Base-by-base conservation (phyloP, 169 alveolate genomes). In the Plasmodium adleri region DNA sequence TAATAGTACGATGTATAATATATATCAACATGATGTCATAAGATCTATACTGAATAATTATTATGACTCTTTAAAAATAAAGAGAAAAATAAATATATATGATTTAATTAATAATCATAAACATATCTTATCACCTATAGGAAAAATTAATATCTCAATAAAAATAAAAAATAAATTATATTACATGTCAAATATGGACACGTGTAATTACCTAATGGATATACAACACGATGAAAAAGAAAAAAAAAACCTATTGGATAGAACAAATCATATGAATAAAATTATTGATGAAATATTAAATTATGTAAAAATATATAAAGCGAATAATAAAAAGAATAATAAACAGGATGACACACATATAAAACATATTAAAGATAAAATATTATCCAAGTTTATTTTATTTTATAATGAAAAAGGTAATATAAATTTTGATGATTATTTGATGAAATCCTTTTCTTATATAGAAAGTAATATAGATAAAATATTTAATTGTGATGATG, bases 1-100 rank as follows among this genome's bases (percentile, higher is more conserved):
- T 15, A 83, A 7, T 3, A 17, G 49, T 9, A 73, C 68, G 15
- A 70, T 32, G 8, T 83, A 83, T 72, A 68, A 83, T 83, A 15
- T 83, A 9, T 83, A 83, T 63, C 59, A 73, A 7, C 91, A 83
- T 70, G 72, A 68, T 56, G 50, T 47, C 17, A 71, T 83, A 56
- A 47, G 86, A 83, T 13, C 3, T 6, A 26, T 83, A 15, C 45
- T 83, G 39, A 17, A 70, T 26, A 71, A 58, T 39, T 83, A 83
- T 49, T 26, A 68, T 45, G 91, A 83, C 5, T 26, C 56, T 3
- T 83, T 83, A 28, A 83, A 72, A 63, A 67, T 49, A 58, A 70
- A 70, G 62, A 50, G 26, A 83, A 83, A 83, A 62, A 73, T 45
- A 28, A 54, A 67, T 68, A n/a, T 83, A 32, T 83, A 59, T 62